Evolutionary conservation across 2,329 filamentous ascomycete genomes (phyloP).

Genomic region (Sclerotinia glacialis): DNA sequence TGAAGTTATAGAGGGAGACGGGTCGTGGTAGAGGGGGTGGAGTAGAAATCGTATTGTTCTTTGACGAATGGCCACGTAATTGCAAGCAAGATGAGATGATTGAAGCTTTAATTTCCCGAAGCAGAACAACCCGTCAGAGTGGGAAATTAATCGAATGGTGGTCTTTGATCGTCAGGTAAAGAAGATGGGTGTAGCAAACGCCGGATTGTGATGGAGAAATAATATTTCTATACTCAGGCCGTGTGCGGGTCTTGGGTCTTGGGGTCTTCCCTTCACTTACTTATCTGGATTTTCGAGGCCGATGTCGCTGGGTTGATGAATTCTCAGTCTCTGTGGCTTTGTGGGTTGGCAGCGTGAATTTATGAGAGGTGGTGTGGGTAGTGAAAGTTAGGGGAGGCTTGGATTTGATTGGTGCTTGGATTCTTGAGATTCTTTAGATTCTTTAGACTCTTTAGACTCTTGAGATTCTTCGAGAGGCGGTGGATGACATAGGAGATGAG

Average conservation of each 20-base stretch:
- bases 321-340: background rate
- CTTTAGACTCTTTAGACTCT: too few species aligned
- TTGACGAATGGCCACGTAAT: background rate
- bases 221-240: background rate
- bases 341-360: background rate
- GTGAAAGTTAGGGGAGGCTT: too few species aligned
- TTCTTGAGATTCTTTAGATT: too few species aligned
- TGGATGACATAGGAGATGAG: background rate
- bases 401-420: background rate
- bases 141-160: too few species aligned
- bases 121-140: too few species aligned
- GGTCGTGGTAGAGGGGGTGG: background rate
- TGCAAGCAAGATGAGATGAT: background rate
- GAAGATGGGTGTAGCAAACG: too few species aligned
- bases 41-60: background rate
- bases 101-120: too few species aligned
- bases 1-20: background rate
- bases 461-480: background rate
- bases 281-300: background rate
- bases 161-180: too few species aligned
- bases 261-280: background rate
- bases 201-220: too few species aligned
- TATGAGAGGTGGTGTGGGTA: too few species aligned
- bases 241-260: background rate
- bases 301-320: background rate